Base-by-base conservation (phyloP, 164 flowering plant species). In the Macadamia tetraphylla region DNA sequence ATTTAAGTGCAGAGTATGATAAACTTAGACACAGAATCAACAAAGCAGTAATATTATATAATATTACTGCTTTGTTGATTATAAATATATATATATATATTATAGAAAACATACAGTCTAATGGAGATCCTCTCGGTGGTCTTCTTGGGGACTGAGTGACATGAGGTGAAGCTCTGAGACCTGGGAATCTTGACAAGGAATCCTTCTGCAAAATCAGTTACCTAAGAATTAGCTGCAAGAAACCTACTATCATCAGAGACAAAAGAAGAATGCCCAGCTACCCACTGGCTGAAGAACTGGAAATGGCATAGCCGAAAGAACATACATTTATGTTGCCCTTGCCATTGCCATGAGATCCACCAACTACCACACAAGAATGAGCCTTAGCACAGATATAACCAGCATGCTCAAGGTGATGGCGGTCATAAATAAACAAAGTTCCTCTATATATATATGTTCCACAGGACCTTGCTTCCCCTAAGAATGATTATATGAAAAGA, bases 401-500 rank as follows among this genome's bases (percentile, higher is more conserved):
- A 69, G 97, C 97, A 83, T 95, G 96, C 81, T 95, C 98, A 63
- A 91, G 90, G 72, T 95, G 97, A 84, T 92, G 98, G 29, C 98
- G 89, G 70, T 95, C 98, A 80, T 77, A 81, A 29, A 95, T 82
- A 76, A 95, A 95, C 74, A 95, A 62, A 55, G 91, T 67, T 63
- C 99, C 96, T 79, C 79, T 84, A 68, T 74, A 87, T 58, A 87
- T 58, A 95, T 91, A 76, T 92, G 98, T 63, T 91, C 96, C 31
- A 95, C 96, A 35, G 98, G 96, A 66, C 99, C 99, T 84, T 89
- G 98, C 73, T 91, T 92, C 29, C 96, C 99, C 99, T 95, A 68
- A 62, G 23, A 32, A 60, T 18, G 55, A 49, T 9, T 46, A 60
- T 61, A 60, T 1, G 9, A 61, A 62, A n/a, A 59, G 23, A 23